Evolutionary conservation across 1,284 basidiomycete genomes (phyloP), one percentile per base, ranked within the genome.

Genomic region (Omphalotus olearius): DNA sequence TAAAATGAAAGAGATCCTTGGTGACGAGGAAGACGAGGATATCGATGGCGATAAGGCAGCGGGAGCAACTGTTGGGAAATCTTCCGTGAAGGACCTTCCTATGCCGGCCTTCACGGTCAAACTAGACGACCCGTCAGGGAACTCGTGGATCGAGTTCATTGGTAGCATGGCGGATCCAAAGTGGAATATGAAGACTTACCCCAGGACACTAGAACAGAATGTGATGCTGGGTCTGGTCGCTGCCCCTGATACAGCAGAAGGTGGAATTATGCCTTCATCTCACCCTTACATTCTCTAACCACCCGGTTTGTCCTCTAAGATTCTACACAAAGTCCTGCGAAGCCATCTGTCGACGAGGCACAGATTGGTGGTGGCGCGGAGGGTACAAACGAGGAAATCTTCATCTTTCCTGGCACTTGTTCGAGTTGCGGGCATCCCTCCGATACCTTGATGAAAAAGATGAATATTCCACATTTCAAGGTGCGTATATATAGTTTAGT

Each of bases 381-480:
- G 1, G 69, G 67, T 23, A 56, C 65, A 45, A 74, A 86, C 43
- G 95, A 98, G 56, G 96, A 99, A 67, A 80, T 99, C 10, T 92
- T 85, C 66, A 81, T 85, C 13, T 99, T 99, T 75, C 89, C 85
- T 0, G 91, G 92, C 0, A 75, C 80, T 2, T 99, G 97, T 68
- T 91, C 91, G 7, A 91, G 89, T 57, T 99, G 97, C 69, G 87
- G 88, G 2, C 87, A 88, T 56, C 76, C 82, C 6, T 75, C 93
- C 18, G 81, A 93, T 64, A 99, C 96, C 0, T 74, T 85, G 59
- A 98, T 99, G 92, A 96, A 99, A 78, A 93, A 91, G 64, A 89
- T 99, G 62, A 86, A 85, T 62, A 98, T 99, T 59, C 97, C 97
- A 0, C 96, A 99, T 71, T 99, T 99, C 79, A 93, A 99, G 78